Base-by-base conservation (phyloP, 495 filamentous ascomycete species). In the Ascodesmis nigricans region DNA sequence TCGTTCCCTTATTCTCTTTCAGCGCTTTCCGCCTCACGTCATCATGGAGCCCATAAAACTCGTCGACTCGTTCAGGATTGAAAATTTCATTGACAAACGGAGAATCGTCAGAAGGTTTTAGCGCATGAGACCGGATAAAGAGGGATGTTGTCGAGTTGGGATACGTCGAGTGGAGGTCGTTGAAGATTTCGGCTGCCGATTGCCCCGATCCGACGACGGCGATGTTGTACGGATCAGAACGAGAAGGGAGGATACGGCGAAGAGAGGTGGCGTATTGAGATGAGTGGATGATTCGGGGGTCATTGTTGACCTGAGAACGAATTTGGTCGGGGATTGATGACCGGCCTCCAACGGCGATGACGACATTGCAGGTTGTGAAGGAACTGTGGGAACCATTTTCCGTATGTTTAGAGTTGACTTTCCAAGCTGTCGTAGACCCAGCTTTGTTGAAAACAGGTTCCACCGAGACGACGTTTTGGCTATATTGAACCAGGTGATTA, bases 21-120 rank as follows among this genome's bases (percentile, higher is more conserved):
- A 90, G 63, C 28, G 72, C 61, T 25, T 63, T 58, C 29, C 61
- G 55, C 31, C 81, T 74, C 38, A 72, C 63, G 17, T 66, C 59
- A 0, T 67, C 48, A 2, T 70, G 53, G 27, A 72, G 69, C 33
- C 63, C 54, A 56, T 71, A 92, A 46, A 90, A 65, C 19, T 55
- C 57, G 43, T 91, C 75, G 7, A 87, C 71, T 18, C 71, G 72
- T 25, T 72, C 66, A 3, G 84, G 82, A 53, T 93, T 76, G 62
- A 95, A 95, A 44, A 93, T 74, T 44, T 83, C 81, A 53, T 95
- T 95, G 35, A 95, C 81, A 78, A 93, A 95, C 14, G 84, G 84
- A 31, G 78, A 87, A 47, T 95, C 84, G 43, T 95, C 84, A 53
- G 78, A 87, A 3, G 84, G 84, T 36, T 72, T 72, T 35, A 95